phyloP scores from a whole-genome alignment of 1,139 yeast genomes.

The Candida sojae region DNA sequence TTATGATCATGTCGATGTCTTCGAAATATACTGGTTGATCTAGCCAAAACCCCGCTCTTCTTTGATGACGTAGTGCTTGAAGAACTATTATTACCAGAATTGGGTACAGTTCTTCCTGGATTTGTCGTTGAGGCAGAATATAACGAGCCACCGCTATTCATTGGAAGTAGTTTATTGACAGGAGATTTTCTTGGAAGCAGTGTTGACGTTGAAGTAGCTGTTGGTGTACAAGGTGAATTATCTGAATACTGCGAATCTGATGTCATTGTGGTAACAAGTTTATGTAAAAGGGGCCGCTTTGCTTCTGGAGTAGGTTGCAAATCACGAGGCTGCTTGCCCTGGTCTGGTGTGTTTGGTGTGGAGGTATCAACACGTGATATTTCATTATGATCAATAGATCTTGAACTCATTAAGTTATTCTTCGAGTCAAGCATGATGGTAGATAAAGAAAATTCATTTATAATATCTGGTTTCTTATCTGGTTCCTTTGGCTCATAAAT shows the following conservation, averaged over 20 bases:
- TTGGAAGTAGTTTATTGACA: not conserved
- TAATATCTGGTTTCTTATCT: not conserved
- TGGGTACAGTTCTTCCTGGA: slow-evolving; percentile 6
- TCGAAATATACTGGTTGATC: slow-evolving; percentile 35
- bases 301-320: slow-evolving; percentile 8
- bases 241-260: slow-evolving; percentile 9
- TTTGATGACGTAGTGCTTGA: slow-evolving; percentile 17
- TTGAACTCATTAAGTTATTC: not conserved
- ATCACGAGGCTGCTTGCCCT: not conserved
- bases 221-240: slow-evolving; percentile 4
- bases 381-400: not conserved
- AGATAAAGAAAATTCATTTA: not conserved
- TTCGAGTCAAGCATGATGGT: not conserved
- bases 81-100: slow-evolving; percentile 1
- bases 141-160: not conserved
- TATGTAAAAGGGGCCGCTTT: slow-evolving; percentile 10
- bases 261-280: slow-evolving; percentile 11
- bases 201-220: slow-evolving; percentile 8
- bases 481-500: slow-evolving; percentile 8
- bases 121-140: slow-evolving; percentile 2
- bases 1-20: slow-evolving; percentile 16
- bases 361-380: not conserved
- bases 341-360: not conserved
- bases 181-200: slow-evolving; percentile 1
- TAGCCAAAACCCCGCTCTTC: slow-evolving; percentile 32